phyloP scores from a whole-genome alignment of 2,329 filamentous ascomycete genomes.

The Meredithiella fracta region DNA sequence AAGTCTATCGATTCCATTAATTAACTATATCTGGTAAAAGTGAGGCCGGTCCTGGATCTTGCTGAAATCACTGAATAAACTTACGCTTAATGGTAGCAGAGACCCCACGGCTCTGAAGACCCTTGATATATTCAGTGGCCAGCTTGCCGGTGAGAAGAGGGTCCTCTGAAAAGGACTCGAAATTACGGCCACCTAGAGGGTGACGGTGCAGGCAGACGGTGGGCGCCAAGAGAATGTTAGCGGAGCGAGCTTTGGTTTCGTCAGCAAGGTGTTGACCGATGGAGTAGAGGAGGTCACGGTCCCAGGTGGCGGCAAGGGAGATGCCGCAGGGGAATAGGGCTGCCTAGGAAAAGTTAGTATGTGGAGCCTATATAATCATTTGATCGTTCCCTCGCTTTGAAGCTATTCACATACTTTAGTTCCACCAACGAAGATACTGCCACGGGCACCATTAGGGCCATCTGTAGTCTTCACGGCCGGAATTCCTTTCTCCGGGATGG shows the following conservation, averaged over 20 bases:
- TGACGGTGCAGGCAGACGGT: conserved; percentile 72
- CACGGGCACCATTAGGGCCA: conserved; percentile 54
- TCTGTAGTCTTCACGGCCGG: conserved; percentile 51
- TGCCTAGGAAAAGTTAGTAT: conserved; percentile 29
- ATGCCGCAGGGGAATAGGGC: conserved; percentile 67
- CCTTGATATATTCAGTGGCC: conserved; percentile 54
- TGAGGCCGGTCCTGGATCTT: background rate
- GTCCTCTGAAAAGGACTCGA: conserved; percentile 76
- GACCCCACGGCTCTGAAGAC: conserved; percentile 56
- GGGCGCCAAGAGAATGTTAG: conserved; percentile 57
- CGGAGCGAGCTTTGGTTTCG: conserved; percentile 56
- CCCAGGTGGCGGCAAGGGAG: conserved; percentile 66
- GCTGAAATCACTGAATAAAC: conserved; percentile 14
- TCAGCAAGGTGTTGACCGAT: conserved; percentile 55
- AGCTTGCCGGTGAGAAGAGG: conserved; percentile 60
- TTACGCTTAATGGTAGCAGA: conserved; percentile 63
- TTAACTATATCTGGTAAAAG: conserved; percentile 1
- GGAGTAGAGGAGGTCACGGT: conserved; percentile 49
- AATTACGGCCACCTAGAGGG: conserved; percentile 69
- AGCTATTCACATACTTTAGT: conserved; percentile 39
- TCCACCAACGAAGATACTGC: conserved; percentile 51
- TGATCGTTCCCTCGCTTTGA: too few relatives aligned
- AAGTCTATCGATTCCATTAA: conserved; percentile 32
- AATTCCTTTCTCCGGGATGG: conserved; percentile 45
- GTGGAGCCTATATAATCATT: background rate